Base-by-base conservation (phyloP, 208 protist species). In the Angomonas ambiguus region DNA sequence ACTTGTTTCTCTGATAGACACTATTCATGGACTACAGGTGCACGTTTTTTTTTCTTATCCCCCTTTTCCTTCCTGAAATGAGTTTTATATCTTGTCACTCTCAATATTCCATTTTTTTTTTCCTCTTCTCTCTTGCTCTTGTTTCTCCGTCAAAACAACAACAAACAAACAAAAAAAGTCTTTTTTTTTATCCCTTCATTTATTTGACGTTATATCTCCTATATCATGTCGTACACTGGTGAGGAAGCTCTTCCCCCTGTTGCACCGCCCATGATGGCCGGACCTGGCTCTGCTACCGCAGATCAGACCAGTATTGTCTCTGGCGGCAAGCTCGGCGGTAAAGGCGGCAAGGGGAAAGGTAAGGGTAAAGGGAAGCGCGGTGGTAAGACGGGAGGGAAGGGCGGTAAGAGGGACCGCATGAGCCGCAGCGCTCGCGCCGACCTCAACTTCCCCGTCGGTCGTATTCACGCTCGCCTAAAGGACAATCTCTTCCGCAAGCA, bases 381-480 rank as follows among this genome's bases (percentile, higher is more conserved):
- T n/a, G 89, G 89, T 4, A 96, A 95, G 81, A 92, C 86, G 0
- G 88, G 88, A 53, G 89, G 88, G 30, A 95, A 94, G 77, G 88
- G 81, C 5, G 92, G 89, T 13, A 85, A 85, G 51, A 82, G 85
- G 33, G 85, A 88, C 55, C 82, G 87, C 64, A 87, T 96, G 77
- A 93, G 91, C 2, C 88, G 93, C 32, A 91, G 93, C 30, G 81
- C 78, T 0, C 85, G 91, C 16, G 95, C 96, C 1, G 92, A 96
- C 41, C 76, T 98, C 32, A 91, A 96, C 75, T 98, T 97, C 74
- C 98, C 98, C 25, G 98, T 99, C 20, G 98, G 98, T 61, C 90
- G 98, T 79, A 99, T 99, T 65, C 98, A 99, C 84, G 88, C 97
- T n/a, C 88, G 96, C 55, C 81, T 99, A 58, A 99, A 99, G 89